phyloP scores from a whole-genome alignment of 208 protist species.

The Leishmania arabica region DNA sequence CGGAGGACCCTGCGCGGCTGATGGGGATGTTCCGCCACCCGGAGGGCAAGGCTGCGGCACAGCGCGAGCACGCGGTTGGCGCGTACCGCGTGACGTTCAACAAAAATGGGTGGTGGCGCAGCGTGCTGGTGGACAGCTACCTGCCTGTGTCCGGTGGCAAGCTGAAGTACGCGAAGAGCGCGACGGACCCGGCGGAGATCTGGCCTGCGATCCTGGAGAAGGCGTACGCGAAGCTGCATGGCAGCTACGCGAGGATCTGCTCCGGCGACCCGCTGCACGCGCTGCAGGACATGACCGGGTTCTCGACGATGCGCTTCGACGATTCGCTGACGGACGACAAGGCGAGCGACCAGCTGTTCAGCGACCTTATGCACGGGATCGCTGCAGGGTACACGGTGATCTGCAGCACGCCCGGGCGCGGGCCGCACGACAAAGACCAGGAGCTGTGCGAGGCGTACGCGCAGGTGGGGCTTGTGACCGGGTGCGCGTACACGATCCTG shows the following conservation, averaged over 20 bases:
- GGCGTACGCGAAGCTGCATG: conserved; percentile 90
- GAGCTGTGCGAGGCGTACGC: conserved; percentile 41
- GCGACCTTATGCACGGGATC: conserved; percentile 42
- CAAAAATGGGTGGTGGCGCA: conserved; percentile 84
- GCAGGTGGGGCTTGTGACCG: conserved; percentile 57
- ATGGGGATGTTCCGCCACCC: conserved; percentile 74
- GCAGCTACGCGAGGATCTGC: conserved; percentile 77
- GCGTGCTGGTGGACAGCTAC: conserved; percentile 84
- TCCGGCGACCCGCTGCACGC: conserved; percentile 83
- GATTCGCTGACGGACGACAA: conserved; percentile 36
- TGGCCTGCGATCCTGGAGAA: conserved; percentile 89
- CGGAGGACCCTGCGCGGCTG: conserved; percentile 50
- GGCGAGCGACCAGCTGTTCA: conserved; percentile 44
- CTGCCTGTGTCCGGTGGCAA: conserved; percentile 60
- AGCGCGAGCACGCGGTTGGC: conserved; percentile 67
- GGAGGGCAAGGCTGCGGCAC: conserved; percentile 41
- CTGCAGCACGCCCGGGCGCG: conserved; percentile 70
- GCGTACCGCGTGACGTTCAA: conserved; percentile 83
- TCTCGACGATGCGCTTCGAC: conserved; percentile 69
- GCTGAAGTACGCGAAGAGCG: conserved; percentile 65
- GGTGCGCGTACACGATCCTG: conserved; percentile 74
- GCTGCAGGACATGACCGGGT: conserved; percentile 84
- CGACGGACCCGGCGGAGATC: conserved; percentile 63
- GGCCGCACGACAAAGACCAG: conserved; percentile 31
- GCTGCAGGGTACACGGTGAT: conserved; percentile 65